phyloP scores from a whole-genome alignment of 352 stramenopile genomes.

The Pythium utonaiense region DNA sequence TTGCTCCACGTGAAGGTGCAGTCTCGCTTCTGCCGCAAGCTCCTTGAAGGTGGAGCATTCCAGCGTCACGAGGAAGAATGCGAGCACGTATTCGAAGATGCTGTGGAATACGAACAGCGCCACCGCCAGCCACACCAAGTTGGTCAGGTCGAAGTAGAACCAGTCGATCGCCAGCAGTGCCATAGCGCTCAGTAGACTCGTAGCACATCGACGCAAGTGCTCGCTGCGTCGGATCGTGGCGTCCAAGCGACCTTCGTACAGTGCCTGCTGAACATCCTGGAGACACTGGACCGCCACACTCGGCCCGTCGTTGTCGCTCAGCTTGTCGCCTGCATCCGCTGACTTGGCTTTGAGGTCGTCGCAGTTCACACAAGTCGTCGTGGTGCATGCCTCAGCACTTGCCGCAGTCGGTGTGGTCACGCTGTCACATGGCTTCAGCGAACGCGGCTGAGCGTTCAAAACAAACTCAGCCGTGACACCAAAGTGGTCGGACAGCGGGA shows the following conservation, averaged over 20 bases:
- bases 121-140: constrained; percentile 28
- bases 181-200: constrained; percentile 30
- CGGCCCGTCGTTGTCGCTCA: not conserved
- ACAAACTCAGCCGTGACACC: constrained; percentile 68
- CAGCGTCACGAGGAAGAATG: constrained; percentile 79
- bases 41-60: constrained; percentile 82
- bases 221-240: constrained; percentile 36
- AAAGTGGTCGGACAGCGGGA: constrained; percentile 75
- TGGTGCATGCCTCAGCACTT: constrained; percentile 29
- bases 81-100: constrained; percentile 61
- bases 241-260: constrained; percentile 36
- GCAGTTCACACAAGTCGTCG: constrained; percentile 7
- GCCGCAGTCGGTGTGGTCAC: constrained; percentile 18
- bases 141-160: constrained; percentile 11
- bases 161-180: constrained; percentile 29
- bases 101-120: constrained; percentile 35
- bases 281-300: constrained; percentile 28
- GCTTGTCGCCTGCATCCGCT: not conserved
- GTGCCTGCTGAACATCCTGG: constrained; percentile 40
- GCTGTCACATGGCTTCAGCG: constrained; percentile 31
- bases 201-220: constrained; percentile 35
- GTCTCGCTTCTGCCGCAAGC: constrained; percentile 59
- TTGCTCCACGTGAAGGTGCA: constrained; percentile 46
- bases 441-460: constrained; percentile 30
- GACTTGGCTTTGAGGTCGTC: not conserved